Percentiles rank a stretch among this genome's conserved stretches.
These are phyloP conservation scores for Rosa persica DNA, from an alignment of 306 rosid genomes.

Conservation along the genomic window DNA sequence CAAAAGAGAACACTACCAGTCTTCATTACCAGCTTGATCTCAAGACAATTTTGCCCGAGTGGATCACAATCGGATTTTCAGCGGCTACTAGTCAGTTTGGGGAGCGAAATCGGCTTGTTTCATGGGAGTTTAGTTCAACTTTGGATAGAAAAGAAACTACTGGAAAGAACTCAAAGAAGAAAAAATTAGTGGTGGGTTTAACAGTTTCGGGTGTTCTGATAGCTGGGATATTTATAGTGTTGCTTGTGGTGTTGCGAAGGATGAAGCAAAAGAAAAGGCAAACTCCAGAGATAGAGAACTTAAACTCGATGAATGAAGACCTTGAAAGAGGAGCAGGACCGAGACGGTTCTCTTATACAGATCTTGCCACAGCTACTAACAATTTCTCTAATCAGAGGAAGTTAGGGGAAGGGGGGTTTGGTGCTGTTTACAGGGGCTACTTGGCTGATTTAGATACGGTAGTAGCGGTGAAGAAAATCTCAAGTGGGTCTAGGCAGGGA, in stretches of 20 bases:
- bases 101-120: background rate
- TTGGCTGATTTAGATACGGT: background rate
- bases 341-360: background rate
- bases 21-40: background rate
- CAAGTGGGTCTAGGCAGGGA: slow-evolving; percentile 12
- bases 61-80: slow-evolving; percentile 27
- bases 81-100: background rate
- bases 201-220: background rate
- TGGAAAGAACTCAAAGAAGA: background rate
- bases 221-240: background rate
- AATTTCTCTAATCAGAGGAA: slow-evolving; percentile 3
- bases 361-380: slow-evolving; percentile 14
- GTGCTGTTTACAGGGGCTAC: slow-evolving; percentile 13
- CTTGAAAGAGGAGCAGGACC: slow-evolving; percentile 31
- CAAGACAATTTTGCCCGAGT: slow-evolving; percentile 31
- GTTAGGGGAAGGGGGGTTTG: slow-evolving; percentile 10
- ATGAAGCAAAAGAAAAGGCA: background rate
- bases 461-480: slow-evolving; percentile 12
- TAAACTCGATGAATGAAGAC: slow-evolving; percentile 10
- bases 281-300: slow-evolving; percentile 7
- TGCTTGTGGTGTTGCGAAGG: background rate
- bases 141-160: background rate
- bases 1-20: background rate
- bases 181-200: background rate
- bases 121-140: slow-evolving; percentile 4